phyloP scores from a whole-genome alignment of 768 basidiomycete genomes.

The Phylloporus arenicola region DNA sequence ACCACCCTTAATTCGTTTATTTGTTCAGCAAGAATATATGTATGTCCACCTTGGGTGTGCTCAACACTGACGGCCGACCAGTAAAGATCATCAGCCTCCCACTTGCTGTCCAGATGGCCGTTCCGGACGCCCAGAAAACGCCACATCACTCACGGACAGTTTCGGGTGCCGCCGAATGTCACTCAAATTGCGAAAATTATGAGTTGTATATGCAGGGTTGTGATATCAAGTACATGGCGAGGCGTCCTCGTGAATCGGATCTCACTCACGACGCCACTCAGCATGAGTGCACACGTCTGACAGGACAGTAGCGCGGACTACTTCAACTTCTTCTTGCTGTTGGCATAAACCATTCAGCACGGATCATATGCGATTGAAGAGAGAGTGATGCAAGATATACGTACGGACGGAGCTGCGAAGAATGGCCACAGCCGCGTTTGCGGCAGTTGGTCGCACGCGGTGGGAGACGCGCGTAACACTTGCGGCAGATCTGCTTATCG shows the following conservation, averaged over 20 bases:
- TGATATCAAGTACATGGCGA: conserved; percentile 19
- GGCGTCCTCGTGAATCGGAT: not conserved
- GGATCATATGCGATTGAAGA: conserved; percentile 1
- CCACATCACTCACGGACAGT: not conserved
- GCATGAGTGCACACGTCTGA: not conserved
- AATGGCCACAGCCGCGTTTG: conserved; percentile 89
- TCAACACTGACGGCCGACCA: no score
- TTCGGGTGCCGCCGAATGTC: not conserved
- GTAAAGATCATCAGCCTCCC: no score
- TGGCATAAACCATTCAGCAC: not conserved
- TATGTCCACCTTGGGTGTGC: no score
- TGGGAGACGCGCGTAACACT: conserved; percentile 99
- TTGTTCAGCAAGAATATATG: no score
- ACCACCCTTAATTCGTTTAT: no score
- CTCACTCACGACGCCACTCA: not conserved
- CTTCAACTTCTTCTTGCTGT: conserved; percentile 94
- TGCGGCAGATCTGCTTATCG: conserved; percentile 99
- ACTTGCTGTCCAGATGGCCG: no score
- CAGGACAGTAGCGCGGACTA: conserved; percentile 36
- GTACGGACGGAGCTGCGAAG: conserved; percentile 86
- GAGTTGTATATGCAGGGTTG: conserved; percentile 12
- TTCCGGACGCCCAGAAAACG: not conserved
- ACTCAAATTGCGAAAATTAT: not conserved
- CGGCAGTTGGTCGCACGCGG: conserved; percentile 99
- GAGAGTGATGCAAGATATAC: conserved; percentile 28